Evolutionary conservation across 257 asterid genomes (phyloP), one percentile per base, ranked within the genome.

Genomic region (Solanum piurae): DNA sequence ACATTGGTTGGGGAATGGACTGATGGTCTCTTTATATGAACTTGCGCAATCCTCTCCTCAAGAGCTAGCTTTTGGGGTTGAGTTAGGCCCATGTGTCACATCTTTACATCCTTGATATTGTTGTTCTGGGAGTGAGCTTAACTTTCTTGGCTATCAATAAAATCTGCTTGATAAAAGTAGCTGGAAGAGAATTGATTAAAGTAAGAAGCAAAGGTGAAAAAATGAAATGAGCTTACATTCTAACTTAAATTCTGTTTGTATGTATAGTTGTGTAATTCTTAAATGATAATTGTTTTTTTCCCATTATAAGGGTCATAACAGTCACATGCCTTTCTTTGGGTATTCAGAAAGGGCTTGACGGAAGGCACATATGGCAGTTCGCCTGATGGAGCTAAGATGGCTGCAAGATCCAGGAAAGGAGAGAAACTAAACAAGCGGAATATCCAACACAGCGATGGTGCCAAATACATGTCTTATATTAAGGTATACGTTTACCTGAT

Each of bases 381-480:
- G 66, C 89, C 94, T 85, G 92, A 90, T 90, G 92, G 94, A 90
- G 86, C 68, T 75, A 94, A 94, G 90, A 87, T 74, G 86, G 87
- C 77, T 88, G 90, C 91, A 36, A 88, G 86, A 55, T 87, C 91
- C 71, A 89, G 86, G 85, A 94, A 89, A 71, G 94, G 89, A 60
- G 99, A 94, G 79, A 95, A 91, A 88, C 86, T 92, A 52, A 95
- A 90, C 87, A 92, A 89, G 93, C 90, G 89, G 86, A 94, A 94
- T 92, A 90, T 94, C 89, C 96, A 91, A 90, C 91, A 87, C 76
- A 92, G 87, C 66, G 98, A 94, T 91, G 98, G 98, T 87, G 94
- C 99, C 89, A 94, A 93, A 89, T 95, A 95, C 86, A 97, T 97
- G 99, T 95, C 99, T 76, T 97, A 95, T 86, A 93, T 97, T 90